These are phyloP conservation scores for Gymnopilus junonius DNA, from an alignment of 768 basidiomycete genomes.

Conservation along the genomic window DNA sequence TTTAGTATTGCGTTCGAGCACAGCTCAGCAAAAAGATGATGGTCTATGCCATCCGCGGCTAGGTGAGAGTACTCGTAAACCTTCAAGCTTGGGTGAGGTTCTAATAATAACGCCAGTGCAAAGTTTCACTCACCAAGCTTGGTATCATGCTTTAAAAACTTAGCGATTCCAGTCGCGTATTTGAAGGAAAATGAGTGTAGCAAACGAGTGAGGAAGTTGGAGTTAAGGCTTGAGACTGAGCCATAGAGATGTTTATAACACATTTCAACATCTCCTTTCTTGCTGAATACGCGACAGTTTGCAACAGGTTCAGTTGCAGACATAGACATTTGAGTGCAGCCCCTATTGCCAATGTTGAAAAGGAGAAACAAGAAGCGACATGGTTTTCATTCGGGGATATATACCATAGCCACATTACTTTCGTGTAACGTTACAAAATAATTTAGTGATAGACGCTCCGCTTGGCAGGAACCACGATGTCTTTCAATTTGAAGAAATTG, in stretches of 20 bases:
- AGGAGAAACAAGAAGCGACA: background rate
- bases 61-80: constrained; percentile 19
- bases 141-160: constrained; percentile 1
- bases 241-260: background rate
- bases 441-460: background rate
- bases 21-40: constrained; percentile 18
- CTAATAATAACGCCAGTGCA: background rate
- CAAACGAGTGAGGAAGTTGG: background rate
- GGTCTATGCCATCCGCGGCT: constrained; percentile 16
- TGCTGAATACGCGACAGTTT: background rate
- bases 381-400: background rate
- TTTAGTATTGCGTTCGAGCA: constrained; percentile 12
- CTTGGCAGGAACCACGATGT: constrained; percentile 33
- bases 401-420: background rate
- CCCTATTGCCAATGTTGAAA: background rate
- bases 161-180: background rate
- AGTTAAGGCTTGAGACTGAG: background rate
- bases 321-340: background rate
- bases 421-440: background rate
- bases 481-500: constrained; percentile 50
- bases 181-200: background rate
- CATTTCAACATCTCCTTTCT: background rate
- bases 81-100: constrained; percentile 2
- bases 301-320: background rate
- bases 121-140: background rate